Evolutionary conservation across 2,329 filamentous ascomycete species (phyloP), one percentile per base, ranked within the genome.

Genomic region (Talaromyces islandicus): DNA sequence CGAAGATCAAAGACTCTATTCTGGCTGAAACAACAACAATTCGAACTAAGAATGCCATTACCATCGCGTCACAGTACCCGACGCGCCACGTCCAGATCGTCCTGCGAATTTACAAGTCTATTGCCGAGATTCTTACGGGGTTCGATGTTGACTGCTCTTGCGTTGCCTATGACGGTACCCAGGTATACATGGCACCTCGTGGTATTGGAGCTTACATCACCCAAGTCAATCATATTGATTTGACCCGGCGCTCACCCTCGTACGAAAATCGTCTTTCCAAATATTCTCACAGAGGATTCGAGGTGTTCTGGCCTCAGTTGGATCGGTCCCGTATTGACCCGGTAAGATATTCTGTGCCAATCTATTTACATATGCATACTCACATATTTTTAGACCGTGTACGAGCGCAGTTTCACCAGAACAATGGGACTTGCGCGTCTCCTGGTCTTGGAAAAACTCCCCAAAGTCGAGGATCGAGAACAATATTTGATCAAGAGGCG

Each of bases 121-220:
- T 95, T 52, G 88, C 89, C 0, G 90, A 95, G 71, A 92, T 96
- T 38, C 80, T 96, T 25, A 91, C 91, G 3, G 91, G 91, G 0
- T 96, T 96, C 66, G 91, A 95, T 67, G 91, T 96, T 54, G 91
- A 94, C 70, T 92, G 88, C 70, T 88, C 90, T 0, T 90, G 90
- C 63, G 88, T 86, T 25, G 90, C 90, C 3, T 96, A 89, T 66
- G 86, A 94, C 71, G 91, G 91, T 38, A 82, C 83, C 21, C 88
- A 94, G 68, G 90, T 96, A 19, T 95, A 88, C 69, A 86, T 86
- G 25, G 87, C 88, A 2, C 91, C 91, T 1, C 83, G 91, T 60
- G 91, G 91, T 2, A 72, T 96, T 14, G 85, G 85, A 51, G 88
- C 90, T 10, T 93, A 88, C 72, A 87, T 93, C 69, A 93, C 90